phyloP scores from a whole-genome alignment of 2,329 filamentous ascomycete genomes.

The Venturia effusa region DNA sequence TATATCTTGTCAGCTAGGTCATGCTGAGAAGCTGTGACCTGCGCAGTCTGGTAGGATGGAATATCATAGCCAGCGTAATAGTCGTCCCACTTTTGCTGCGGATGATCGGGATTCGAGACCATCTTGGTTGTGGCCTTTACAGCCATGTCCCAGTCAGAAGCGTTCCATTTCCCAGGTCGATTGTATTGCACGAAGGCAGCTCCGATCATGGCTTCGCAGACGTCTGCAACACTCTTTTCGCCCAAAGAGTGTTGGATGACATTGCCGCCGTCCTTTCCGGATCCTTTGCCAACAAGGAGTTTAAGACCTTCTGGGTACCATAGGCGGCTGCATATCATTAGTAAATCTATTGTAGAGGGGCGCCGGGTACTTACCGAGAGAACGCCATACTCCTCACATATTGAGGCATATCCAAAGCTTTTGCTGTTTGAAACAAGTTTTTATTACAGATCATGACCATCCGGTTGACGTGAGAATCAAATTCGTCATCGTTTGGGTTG shows the following conservation, averaged over 20 bases:
- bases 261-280: conserved; percentile 30
- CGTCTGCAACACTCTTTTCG: conserved; percentile 87
- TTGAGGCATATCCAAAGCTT: conserved; percentile 48
- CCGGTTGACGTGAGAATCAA: conserved; percentile 76
- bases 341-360: conserved; percentile 12
- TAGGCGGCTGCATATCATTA: conserved; percentile 41
- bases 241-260: conserved; percentile 54
- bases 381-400: conserved; percentile 79
- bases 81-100: conserved; percentile 57
- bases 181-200: conserved; percentile 57
- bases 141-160: conserved; percentile 46
- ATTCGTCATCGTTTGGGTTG: conserved; percentile 70
- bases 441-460: conserved; percentile 89
- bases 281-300: conserved; percentile 59
- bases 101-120: conserved; percentile 59
- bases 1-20: conserved; percentile 58
- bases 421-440: conserved; percentile 71
- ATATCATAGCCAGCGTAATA: conserved; percentile 60
- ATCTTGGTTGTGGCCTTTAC: conserved; percentile 58
- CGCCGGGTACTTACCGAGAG: conserved; percentile 42
- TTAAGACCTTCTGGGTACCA: conserved; percentile 84
- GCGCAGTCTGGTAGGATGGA: conserved; percentile 58
- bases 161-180: conserved; percentile 27
- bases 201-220: conserved; percentile 88
- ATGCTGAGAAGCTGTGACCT: conserved; percentile 53